phyloP scores from a whole-genome alignment of 192 early-diverging fungal genomes.

The Obelidium mucronatum region DNA sequence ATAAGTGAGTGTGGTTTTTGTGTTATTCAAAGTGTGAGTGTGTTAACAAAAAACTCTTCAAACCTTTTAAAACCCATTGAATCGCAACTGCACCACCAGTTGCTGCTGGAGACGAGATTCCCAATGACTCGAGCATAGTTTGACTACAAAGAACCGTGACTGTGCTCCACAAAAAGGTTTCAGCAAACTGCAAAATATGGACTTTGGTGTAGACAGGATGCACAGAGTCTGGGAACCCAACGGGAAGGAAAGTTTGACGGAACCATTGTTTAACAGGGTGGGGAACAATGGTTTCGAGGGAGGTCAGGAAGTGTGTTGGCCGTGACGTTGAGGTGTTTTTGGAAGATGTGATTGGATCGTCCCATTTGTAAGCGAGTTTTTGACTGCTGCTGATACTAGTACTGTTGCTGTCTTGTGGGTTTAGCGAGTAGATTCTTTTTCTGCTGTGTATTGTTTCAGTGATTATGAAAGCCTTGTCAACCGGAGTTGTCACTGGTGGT shows the following conservation, averaged over 20 bases:
- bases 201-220: constrained; percentile 64
- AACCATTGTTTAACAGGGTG: constrained; percentile 41
- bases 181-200: constrained; percentile 66
- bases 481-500: not conserved
- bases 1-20: too few relatives aligned
- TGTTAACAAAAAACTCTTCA: constrained; percentile 41
- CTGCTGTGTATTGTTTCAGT: constrained; percentile 21
- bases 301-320: not conserved
- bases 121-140: constrained; percentile 70
- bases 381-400: too few relatives aligned
- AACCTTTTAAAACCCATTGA: constrained; percentile 77
- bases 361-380: constrained; percentile 14
- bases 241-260: constrained; percentile 65
- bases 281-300: constrained; percentile 1
- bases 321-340: not conserved
- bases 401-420: too few relatives aligned
- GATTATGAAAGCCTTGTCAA: not conserved
- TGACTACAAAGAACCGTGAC: constrained; percentile 72
- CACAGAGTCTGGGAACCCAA: constrained; percentile 66
- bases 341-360: not conserved
- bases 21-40: too few relatives aligned
- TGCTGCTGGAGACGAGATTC: constrained; percentile 60
- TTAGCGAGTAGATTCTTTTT: not conserved
- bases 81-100: constrained; percentile 70
- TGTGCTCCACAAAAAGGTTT: constrained; percentile 68